These are phyloP conservation scores for Solioccasus polychromus DNA, from an alignment of 768 basidiomycete genomes.

Conservation along the genomic window DNA sequence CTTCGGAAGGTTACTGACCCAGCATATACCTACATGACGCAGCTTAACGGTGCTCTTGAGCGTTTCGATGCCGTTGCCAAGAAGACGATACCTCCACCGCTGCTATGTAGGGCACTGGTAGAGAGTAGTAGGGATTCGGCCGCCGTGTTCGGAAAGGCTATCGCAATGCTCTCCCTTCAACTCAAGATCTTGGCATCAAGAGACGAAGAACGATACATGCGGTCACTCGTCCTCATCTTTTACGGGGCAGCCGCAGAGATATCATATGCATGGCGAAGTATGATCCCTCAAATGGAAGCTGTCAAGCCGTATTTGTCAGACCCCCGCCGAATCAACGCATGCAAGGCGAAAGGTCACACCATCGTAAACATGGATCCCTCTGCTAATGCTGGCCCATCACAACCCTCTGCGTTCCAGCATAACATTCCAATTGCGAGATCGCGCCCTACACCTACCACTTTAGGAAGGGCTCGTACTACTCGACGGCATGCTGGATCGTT, in stretches of 20 bases:
- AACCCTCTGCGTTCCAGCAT: conserved; percentile 18
- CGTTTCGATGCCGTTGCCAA: conserved; percentile 83
- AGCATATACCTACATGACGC: conserved; percentile 75
- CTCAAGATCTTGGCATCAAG: conserved; percentile 68
- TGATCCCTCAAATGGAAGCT: conserved; percentile 67
- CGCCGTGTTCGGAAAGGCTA: conserved; percentile 81
- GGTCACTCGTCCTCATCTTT: conserved; percentile 82
- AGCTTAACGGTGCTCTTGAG: conserved; percentile 85
- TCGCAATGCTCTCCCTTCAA: conserved; percentile 78
- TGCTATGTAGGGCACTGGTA: conserved; percentile 72
- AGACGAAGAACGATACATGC: conserved; percentile 84
- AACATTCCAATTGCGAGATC: conserved; percentile 30
- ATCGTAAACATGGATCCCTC: conserved; percentile 25
- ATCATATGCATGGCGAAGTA: conserved; percentile 76
- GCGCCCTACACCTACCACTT: conserved; percentile 25
- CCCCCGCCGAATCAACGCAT: conserved; percentile 34
- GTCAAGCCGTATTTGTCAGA: conserved; percentile 63
- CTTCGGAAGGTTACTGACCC: conserved; percentile 85
- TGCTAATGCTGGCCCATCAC: conserved; percentile 26
- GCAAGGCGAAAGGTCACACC: conserved; percentile 27
- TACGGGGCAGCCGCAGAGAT: conserved; percentile 91
- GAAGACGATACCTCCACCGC: conserved; percentile 62
- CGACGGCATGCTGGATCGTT: conserved; percentile 94
- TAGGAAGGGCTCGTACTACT: conserved; percentile 50
- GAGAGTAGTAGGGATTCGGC: conserved; percentile 85